These are phyloP conservation scores for Martiniozyma asiatica DNA, from an alignment of 1,139 yeast genomes.

Conservation along the genomic window DNA sequence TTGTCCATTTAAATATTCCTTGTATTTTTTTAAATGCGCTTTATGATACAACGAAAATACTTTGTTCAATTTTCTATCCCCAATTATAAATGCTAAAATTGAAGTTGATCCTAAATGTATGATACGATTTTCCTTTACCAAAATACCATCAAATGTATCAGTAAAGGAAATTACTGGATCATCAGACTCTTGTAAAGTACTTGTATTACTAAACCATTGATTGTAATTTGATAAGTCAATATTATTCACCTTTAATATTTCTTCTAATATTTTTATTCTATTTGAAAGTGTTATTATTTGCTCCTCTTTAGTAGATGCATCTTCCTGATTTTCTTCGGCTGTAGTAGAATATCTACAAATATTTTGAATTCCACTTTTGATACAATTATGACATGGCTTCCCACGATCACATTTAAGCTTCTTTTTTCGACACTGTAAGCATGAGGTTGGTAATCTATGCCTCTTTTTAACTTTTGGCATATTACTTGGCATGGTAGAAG, in stretches of 20 bases:
- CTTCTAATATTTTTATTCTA: conserved; percentile 21
- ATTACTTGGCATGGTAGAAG: no score
- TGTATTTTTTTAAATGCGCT: conserved; percentile 18
- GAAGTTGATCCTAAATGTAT: conserved; percentile 33
- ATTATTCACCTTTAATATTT: conserved; percentile 16
- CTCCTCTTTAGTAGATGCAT: conserved; percentile 19
- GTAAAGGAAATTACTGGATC: conserved; percentile 27
- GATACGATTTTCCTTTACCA: conserved; percentile 29
- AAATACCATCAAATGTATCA: conserved; percentile 27
- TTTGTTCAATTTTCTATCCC: conserved; percentile 24
- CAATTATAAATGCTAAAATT: conserved; percentile 25
- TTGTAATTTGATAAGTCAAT: conserved; percentile 14
- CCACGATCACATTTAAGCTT: conserved; percentile 26
- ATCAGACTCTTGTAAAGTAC: conserved; percentile 1
- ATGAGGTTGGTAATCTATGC: conserved; percentile 25
- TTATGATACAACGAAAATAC: conserved; percentile 21
- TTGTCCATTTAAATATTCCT: conserved; percentile 14
- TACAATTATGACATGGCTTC: conserved; percentile 24
- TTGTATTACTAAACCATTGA: conserved; percentile 8
- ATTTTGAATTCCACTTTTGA: conserved; percentile 14
- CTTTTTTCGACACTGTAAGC: conserved; percentile 24
- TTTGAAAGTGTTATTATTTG: conserved; percentile 20
- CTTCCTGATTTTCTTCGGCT: no score
- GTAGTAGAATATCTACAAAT: conserved; percentile 21
- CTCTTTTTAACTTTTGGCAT: no score